phyloP scores from a whole-genome alignment of 2,329 filamentous ascomycete genomes.

The Monilinia fructicola region DNA sequence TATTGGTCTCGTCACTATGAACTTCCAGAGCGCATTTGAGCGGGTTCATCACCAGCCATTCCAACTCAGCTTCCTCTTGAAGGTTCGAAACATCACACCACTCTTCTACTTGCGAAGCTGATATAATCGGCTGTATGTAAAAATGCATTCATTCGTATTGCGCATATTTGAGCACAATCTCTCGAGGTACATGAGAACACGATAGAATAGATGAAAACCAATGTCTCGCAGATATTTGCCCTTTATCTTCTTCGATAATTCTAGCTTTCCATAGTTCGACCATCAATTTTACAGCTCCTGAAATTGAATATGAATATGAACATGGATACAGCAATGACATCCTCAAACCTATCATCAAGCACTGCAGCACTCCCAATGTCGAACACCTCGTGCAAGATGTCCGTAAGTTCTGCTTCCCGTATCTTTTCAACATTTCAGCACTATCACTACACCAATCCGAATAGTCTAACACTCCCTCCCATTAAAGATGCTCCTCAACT shows the following conservation, averaged over 20 bases:
- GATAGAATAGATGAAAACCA: no score
- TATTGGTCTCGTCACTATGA: neutral
- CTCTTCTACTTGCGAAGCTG: no score
- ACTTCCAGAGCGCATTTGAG: neutral
- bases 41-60: neutral
- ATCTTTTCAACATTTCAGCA: no score
- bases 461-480: neutral
- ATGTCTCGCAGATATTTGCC: neutral
- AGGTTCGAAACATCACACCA: no score
- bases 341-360: constrained; percentile 11
- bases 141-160: neutral
- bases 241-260: neutral
- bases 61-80: no score
- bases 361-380: constrained; percentile 28
- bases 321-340: constrained; percentile 20
- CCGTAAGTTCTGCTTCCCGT: constrained; percentile 24
- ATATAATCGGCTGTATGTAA: neutral
- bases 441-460: neutral
- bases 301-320: neutral
- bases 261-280: neutral
- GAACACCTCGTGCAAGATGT: constrained; percentile 30
- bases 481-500: constrained; percentile 35
- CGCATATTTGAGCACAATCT: constrained; percentile 18
- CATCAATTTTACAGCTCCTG: no score
- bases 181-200: neutral